Percentiles rank a stretch among this genome's conserved stretches.
Conservation (phyloP, 768 basidiomycete species). For the Mycena rosella region DNA sequence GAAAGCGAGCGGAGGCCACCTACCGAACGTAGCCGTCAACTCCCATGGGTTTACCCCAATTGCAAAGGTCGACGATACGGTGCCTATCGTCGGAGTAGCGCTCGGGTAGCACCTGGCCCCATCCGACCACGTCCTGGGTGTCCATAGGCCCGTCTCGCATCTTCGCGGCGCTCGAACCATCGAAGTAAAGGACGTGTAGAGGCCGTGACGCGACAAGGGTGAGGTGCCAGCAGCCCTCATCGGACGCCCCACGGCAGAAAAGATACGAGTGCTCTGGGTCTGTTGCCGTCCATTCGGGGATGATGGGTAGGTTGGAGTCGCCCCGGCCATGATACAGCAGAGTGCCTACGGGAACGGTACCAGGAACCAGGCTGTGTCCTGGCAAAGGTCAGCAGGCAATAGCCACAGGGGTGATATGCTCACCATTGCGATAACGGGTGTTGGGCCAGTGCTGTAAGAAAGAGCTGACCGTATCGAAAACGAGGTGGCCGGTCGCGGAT, state of each 20-base stretch:
- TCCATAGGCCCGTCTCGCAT: constrained; percentile 49
- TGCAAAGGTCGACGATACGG: constrained; percentile 46
- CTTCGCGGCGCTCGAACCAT: constrained; percentile 47
- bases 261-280: constrained; percentile 51
- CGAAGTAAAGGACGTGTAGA: constrained; percentile 50
- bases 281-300: constrained; percentile 49
- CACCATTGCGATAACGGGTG: constrained; percentile 48
- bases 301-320: constrained; percentile 40
- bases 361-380: constrained; percentile 50
- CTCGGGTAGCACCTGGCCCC: constrained; percentile 42
- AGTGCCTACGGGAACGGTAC: constrained; percentile 49
- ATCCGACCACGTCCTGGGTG: constrained; percentile 50
- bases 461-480: constrained; percentile 42
- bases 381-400: neutral
- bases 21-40: constrained; percentile 52
- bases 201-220: constrained; percentile 44
- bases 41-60: constrained; percentile 47
- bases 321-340: constrained; percentile 49
- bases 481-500: constrained; percentile 42
- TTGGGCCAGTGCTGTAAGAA: constrained; percentile 52
- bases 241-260: constrained; percentile 39
- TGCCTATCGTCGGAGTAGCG: constrained; percentile 37
- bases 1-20: neutral
- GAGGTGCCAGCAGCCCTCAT: constrained; percentile 44
- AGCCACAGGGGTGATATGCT: neutral